These are phyloP conservation scores for Middelhovenomyces tepae DNA, from an alignment of 805 yeast genomes.

Conservation along the genomic window DNA sequence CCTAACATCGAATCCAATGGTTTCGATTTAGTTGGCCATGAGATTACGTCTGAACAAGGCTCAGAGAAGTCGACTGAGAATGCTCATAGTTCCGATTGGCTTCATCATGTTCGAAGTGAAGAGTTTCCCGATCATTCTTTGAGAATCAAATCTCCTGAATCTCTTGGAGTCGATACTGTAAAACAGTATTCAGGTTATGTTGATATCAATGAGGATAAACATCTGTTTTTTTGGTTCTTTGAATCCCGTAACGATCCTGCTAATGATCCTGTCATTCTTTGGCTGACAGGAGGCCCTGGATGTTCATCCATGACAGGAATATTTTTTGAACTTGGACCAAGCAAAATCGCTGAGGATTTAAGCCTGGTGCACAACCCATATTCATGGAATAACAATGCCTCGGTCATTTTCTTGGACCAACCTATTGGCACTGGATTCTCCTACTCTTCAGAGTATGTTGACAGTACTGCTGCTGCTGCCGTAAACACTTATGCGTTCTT, in stretches of 20 bases:
- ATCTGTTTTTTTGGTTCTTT: slow-evolving; percentile 76
- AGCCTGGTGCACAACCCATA: slow-evolving; percentile 63
- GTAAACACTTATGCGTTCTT: slow-evolving; percentile 73
- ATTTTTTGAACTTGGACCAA: slow-evolving; percentile 80
- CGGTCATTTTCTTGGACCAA: slow-evolving; percentile 79
- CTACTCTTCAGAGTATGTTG: slow-evolving; percentile 52
- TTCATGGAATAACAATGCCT: slow-evolving; percentile 80
- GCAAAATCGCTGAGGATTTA: slow-evolving; percentile 50
- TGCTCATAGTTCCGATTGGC: slow-evolving; percentile 4
- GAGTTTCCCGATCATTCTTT: slow-evolving; percentile 37
- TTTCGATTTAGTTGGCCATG: too few relatives aligned
- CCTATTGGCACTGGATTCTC: slow-evolving; percentile 83
- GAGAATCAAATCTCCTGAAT: slow-evolving; percentile 57
- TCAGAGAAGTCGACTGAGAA: too few relatives aligned
- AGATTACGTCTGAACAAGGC: too few relatives aligned
- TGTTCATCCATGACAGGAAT: slow-evolving; percentile 84
- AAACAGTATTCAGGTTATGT: slow-evolving; percentile 81
- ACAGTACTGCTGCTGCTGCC: slow-evolving; percentile 74
- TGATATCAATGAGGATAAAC: slow-evolving; percentile 79
- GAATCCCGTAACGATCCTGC: slow-evolving; percentile 85
- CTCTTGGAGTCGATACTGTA: slow-evolving; percentile 71
- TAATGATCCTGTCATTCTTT: slow-evolving; percentile 73
- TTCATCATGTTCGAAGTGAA: slow-evolving; percentile 29
- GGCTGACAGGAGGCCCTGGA: slow-evolving; percentile 96
- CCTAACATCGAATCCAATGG: too few relatives aligned